Evolutionary conservation across 2,329 filamentous ascomycete genomes (phyloP).

Genomic region (Cercospora sp.): DNA sequence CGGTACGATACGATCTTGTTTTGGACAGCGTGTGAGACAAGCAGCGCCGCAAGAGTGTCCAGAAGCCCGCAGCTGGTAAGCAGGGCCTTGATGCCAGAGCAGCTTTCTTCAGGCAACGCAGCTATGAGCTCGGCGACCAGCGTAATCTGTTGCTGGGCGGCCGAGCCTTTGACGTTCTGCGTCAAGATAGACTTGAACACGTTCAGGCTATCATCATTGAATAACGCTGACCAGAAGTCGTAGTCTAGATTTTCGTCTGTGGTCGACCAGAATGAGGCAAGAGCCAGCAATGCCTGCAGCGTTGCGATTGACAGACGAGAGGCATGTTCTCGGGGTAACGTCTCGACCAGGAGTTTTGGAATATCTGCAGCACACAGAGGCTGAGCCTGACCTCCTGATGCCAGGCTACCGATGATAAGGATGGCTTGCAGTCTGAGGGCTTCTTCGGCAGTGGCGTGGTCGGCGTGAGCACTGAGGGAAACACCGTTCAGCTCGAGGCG

Average conservation of each 20-base stretch:
- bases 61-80: constrained; percentile 72
- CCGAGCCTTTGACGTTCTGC: constrained; percentile 54
- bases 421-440: constrained; percentile 73
- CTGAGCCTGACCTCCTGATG: constrained; percentile 75
- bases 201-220: constrained; percentile 61
- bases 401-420: constrained; percentile 80
- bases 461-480: constrained; percentile 34
- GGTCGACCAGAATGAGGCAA: constrained; percentile 61
- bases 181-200: constrained; percentile 66
- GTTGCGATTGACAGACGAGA: constrained; percentile 69
- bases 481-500: constrained; percentile 52
- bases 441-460: constrained; percentile 61
- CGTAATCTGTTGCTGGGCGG: constrained; percentile 61
- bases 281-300: constrained; percentile 70
- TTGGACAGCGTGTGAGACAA: constrained; percentile 61
- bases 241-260: constrained; percentile 17
- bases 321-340: constrained; percentile 62
- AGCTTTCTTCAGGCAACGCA: constrained; percentile 63
- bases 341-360: constrained; percentile 67
- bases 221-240: constrained; percentile 50
- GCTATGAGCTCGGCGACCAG: constrained; percentile 60
- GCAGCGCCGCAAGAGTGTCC: constrained; percentile 71
- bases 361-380: constrained; percentile 69
- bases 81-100: constrained; percentile 61
- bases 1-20: constrained; percentile 32